Conservation (phyloP, 768 basidiomycete genomes). For the Candolleomyces aberdarensis region DNA sequence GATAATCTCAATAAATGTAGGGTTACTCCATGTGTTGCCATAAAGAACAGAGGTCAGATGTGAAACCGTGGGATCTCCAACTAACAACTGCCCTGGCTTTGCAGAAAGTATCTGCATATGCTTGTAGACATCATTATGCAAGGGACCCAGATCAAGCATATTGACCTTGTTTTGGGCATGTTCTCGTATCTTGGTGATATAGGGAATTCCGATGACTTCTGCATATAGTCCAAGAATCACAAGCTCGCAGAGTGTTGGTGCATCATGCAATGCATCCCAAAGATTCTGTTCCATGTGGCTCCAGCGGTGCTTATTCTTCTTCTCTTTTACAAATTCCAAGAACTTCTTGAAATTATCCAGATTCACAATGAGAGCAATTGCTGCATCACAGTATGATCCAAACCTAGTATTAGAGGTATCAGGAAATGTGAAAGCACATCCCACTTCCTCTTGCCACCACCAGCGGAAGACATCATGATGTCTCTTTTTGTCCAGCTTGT, state of each 20-base stretch:
- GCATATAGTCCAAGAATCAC: constrained; percentile 8
- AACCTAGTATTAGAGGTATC: constrained; percentile 23
- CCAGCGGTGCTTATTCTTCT: constrained; percentile 18
- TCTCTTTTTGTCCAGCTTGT: constrained; percentile 36
- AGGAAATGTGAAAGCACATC: constrained; percentile 18
- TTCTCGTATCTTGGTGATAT: neutral
- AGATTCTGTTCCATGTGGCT: constrained; percentile 27
- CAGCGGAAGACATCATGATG: constrained; percentile 20
- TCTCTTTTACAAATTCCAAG: constrained; percentile 7
- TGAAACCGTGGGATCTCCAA: too few relatives aligned
- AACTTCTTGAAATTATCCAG: constrained; percentile 18
- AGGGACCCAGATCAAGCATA: neutral
- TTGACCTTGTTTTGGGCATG: neutral
- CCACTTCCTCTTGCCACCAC: constrained; percentile 13
- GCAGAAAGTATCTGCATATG: too few relatives aligned
- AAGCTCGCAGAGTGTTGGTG: constrained; percentile 18
- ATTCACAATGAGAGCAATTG: constrained; percentile 20
- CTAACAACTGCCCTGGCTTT: too few relatives aligned
- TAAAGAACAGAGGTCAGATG: too few relatives aligned
- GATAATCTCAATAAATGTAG: too few relatives aligned
- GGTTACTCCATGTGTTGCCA: too few relatives aligned
- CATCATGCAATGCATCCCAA: constrained; percentile 18
- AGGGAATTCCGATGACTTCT: neutral
- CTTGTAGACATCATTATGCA: too few relatives aligned
- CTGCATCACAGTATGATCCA: constrained; percentile 20